Percentiles rank a stretch among this genome's conserved stretches.
phyloP scores from a whole-genome alignment of 208 protist species.

The Trypanosoma theileri region DNA sequence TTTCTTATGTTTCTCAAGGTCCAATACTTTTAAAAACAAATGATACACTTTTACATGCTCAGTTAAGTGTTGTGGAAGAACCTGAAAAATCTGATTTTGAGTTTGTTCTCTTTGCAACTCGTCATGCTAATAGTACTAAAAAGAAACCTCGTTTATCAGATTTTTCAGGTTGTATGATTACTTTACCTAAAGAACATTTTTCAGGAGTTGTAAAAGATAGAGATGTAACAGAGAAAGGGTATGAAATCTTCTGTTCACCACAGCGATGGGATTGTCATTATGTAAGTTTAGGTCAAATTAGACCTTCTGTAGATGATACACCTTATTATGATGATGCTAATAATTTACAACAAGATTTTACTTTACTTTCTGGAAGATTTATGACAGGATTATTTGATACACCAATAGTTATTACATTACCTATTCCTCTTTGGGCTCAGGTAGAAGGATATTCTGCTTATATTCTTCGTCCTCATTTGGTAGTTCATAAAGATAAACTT shows the following conservation, averaged over 20 bases:
- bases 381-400: constrained; percentile 33
- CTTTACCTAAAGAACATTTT: constrained; percentile 13
- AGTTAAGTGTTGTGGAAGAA: constrained; percentile 18
- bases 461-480: constrained; percentile 36
- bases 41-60: constrained; percentile 23
- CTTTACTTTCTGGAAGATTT: constrained; percentile 33
- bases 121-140: constrained; percentile 31
- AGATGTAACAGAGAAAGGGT: constrained; percentile 57
- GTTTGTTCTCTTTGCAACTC: constrained; percentile 37
- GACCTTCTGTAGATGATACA: constrained; percentile 12
- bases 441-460: constrained; percentile 30
- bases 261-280: constrained; percentile 37
- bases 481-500: constrained; percentile 33
- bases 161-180: constrained; percentile 44
- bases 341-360: constrained; percentile 38
- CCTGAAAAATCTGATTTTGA: constrained; percentile 15
- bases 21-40: constrained; percentile 29
- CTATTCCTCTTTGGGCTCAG: constrained; percentile 47
- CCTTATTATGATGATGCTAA: constrained; percentile 16
- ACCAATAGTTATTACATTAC: constrained; percentile 28
- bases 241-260: constrained; percentile 41
- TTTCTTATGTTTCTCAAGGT: constrained; percentile 1
- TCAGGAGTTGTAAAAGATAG: constrained; percentile 35
- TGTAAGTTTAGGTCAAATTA: constrained; percentile 27
- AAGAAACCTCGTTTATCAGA: constrained; percentile 37